phyloP scores from a whole-genome alignment of 2,329 filamentous ascomycete genomes.

The Colletotrichum sp. region DNA sequence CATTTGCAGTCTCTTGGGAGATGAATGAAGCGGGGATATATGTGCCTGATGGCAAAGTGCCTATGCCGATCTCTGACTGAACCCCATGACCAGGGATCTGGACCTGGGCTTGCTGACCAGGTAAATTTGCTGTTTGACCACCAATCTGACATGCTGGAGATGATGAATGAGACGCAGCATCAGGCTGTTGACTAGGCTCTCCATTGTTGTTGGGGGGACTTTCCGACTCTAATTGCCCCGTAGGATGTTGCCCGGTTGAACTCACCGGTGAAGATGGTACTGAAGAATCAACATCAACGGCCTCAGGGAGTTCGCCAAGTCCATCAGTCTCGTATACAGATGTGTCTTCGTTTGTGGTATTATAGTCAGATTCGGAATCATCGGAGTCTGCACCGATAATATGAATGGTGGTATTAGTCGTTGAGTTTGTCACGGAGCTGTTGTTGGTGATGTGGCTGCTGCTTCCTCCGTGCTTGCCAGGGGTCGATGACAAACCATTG shows the following conservation, averaged over 20 bases:
- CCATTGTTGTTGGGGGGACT: neutral
- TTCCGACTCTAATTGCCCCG: neutral
- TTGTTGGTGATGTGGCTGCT: neutral
- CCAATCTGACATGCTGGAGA: neutral
- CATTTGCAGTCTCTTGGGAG: neutral
- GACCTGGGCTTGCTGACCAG: neutral
- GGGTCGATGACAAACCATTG: neutral
- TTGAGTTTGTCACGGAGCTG: neutral
- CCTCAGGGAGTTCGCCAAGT: neutral
- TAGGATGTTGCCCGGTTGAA: neutral
- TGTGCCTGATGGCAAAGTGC: neutral
- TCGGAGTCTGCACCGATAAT: neutral
- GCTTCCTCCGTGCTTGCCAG: neutral
- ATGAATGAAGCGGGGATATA: neutral
- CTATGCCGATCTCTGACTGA: neutral
- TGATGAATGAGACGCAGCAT: neutral
- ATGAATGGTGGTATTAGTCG: neutral
- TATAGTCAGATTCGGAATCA: accelerated
- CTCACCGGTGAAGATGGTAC: neutral
- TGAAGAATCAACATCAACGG: neutral
- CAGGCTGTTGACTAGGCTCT: neutral
- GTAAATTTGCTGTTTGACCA: neutral
- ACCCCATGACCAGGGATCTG: neutral
- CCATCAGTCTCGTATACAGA: neutral
- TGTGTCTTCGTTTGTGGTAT: accelerated